A percentile compares a stretch with the other conserved stretches of the same genome.
phyloP scores from a whole-genome alignment of 768 basidiomycete genomes.

The Termitomyces sp. region DNA sequence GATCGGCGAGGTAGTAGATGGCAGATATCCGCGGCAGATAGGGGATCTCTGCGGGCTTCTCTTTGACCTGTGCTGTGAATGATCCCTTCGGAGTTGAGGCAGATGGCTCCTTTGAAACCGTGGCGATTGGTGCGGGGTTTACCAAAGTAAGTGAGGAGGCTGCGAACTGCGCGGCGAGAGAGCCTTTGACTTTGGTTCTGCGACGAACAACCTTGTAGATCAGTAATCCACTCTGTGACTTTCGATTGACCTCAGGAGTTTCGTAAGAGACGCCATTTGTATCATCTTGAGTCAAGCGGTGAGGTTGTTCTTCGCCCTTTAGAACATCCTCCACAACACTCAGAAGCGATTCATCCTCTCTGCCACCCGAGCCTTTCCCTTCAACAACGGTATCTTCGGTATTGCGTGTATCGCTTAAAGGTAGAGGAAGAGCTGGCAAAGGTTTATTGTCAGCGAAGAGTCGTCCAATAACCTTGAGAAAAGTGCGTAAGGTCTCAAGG shows the following conservation, averaged over 20 bases:
- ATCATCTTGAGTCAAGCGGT: not conserved
- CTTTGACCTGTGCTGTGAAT: not conserved
- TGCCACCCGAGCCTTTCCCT: not conserved
- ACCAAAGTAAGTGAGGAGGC: conserved; percentile 7
- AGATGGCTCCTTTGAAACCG: not conserved
- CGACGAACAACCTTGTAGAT: conserved; percentile 16
- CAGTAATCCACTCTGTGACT: conserved; percentile 6
- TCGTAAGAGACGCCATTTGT: not conserved
- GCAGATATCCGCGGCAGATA: conserved; percentile 24
- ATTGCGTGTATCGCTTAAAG: not conserved
- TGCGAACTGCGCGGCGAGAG: conserved; percentile 2
- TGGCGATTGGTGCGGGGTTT: not conserved
- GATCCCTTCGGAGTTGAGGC: conserved; percentile 1
- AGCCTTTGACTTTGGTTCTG: conserved; percentile 6
- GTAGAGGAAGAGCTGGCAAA: conserved; percentile 19
- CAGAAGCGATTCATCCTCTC: conserved; percentile 4
- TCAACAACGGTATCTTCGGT: not conserved
- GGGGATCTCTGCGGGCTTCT: conserved; percentile 5
- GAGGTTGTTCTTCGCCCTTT: not conserved
- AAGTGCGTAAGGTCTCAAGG: conserved; percentile 26
- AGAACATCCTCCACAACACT: conserved; percentile 14
- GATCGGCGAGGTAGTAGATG: conserved; percentile 23
- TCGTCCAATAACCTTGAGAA: conserved; percentile 25
- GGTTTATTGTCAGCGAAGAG: conserved; percentile 19
- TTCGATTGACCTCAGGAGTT: not conserved